phyloP scores from a whole-genome alignment of 2,329 filamentous ascomycete genomes.

The Botryosphaeria dothidea region DNA sequence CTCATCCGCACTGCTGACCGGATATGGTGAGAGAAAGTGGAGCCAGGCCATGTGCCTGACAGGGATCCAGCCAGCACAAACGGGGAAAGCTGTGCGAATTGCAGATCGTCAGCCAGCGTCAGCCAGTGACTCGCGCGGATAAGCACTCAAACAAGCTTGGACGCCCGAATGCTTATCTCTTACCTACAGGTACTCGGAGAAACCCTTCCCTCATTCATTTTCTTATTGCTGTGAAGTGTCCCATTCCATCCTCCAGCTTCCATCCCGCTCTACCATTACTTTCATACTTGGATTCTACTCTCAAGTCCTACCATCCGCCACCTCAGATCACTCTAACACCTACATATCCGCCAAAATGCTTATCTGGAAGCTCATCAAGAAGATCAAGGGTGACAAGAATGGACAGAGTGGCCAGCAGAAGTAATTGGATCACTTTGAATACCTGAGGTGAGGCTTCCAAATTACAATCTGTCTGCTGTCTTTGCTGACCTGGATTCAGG shows the following conservation, averaged over 20 bases:
- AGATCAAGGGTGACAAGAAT: slow-evolving; percentile 12
- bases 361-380: slow-evolving; percentile 7
- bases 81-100: slow-evolving; percentile 1
- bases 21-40: not conserved
- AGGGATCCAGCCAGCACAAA: not conserved
- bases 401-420: not conserved
- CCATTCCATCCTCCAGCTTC: no score
- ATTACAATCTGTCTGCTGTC: no score
- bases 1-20: not conserved
- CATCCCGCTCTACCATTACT: no score
- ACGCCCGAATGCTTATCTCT: not conserved
- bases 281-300: no score
- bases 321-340: not conserved
- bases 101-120: not conserved
- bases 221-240: not conserved
- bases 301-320: no score
- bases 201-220: no score
- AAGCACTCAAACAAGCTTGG: not conserved
- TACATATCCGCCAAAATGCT: not conserved
- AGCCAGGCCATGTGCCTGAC: not conserved
- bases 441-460: not conserved
- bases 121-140: not conserved
- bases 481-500: no score
- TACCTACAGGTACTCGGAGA: no score
- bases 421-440: not conserved